These are phyloP conservation scores for Melocanna baccifera DNA, from an alignment of 176 grass and related monocot species.

Conservation along the genomic window DNA sequence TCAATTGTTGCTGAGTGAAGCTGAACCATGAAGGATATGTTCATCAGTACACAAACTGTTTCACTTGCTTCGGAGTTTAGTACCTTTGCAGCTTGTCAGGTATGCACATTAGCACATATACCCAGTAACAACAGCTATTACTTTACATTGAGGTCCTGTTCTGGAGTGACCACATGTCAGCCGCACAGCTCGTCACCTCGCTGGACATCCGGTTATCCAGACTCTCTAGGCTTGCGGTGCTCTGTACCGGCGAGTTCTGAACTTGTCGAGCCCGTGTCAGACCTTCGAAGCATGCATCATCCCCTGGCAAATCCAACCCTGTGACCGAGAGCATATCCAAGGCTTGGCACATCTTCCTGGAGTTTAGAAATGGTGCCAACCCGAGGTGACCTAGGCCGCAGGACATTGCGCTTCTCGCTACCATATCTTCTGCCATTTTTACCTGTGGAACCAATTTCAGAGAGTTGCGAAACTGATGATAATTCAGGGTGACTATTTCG, in stretches of 20 bases:
- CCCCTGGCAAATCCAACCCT: slow-evolving; percentile 41
- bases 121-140: background rate
- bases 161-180: slow-evolving; percentile 43
- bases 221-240: slow-evolving; percentile 39
- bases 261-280: slow-evolving; percentile 36
- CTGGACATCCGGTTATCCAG: slow-evolving; percentile 36
- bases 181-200: slow-evolving; percentile 25
- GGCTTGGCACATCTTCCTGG: slow-evolving; percentile 48
- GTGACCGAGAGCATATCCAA: slow-evolving; percentile 43
- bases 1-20: background rate
- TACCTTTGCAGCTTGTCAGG: background rate
- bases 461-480: background rate
- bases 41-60: background rate
- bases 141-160: slow-evolving; percentile 16
- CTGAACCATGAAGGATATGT: background rate
- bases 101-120: background rate
- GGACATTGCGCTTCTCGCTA: slow-evolving; percentile 53
- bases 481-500: background rate
- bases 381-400: slow-evolving; percentile 57
- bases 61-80: background rate
- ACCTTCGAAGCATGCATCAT: slow-evolving; percentile 29
- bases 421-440: slow-evolving; percentile 89
- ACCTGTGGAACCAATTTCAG: slow-evolving; percentile 45
- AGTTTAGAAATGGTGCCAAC: slow-evolving; percentile 57
- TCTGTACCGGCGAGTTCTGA: slow-evolving; percentile 47